Conservation (phyloP, 345 rosid genomes). For the Zanthoxylum bungeanum region DNA sequence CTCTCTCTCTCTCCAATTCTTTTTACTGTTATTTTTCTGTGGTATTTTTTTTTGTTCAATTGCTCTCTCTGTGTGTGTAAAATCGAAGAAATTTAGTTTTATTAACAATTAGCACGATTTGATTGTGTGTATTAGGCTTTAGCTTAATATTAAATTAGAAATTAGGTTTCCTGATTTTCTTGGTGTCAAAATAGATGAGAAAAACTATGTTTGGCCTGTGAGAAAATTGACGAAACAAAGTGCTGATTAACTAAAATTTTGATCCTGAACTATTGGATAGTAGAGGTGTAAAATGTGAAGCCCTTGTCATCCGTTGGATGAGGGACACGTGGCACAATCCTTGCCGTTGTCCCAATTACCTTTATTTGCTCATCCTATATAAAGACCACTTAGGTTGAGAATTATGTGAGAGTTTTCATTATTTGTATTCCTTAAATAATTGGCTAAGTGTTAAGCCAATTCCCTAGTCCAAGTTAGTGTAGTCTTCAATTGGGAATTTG, state of each 20-base stretch:
- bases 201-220: conserved; percentile 7
- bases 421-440: too few species aligned
- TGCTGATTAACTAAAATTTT: neutral
- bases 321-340: too few species aligned
- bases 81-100: neutral
- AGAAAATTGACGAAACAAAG: neutral
- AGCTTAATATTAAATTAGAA: neutral
- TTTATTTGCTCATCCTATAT: too few species aligned
- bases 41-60: neutral
- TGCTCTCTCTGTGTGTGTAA: too few species aligned
- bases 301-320: too few species aligned
- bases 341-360: too few species aligned
- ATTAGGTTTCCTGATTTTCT: conserved; percentile 1
- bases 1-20: neutral
- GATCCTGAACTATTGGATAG: neutral
- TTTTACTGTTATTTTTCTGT: neutral
- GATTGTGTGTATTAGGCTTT: neutral
- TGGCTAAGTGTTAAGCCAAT: too few species aligned
- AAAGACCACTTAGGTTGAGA: too few species aligned
- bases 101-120: neutral
- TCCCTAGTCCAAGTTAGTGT: too few species aligned
- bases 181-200: neutral
- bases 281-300: too few species aligned
- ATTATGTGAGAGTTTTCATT: too few species aligned
- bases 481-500: too few species aligned